Evolutionary conservation across 495 filamentous ascomycete species (phyloP).

Genomic region (Cercophora newfieldiana): DNA sequence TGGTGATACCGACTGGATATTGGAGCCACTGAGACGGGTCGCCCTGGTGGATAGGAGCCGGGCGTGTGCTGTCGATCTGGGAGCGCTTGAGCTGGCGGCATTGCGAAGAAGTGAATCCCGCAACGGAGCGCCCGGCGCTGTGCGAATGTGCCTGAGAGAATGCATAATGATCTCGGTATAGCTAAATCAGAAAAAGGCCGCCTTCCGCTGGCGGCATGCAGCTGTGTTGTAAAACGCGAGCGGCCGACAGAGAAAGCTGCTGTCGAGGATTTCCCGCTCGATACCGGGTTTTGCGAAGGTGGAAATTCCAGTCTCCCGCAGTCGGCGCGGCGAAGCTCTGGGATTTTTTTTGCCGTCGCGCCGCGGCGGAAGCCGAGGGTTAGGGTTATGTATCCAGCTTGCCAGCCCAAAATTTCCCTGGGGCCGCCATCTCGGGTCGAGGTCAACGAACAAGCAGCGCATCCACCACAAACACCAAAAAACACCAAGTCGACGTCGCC

Average conservation of each 20-base stretch:
- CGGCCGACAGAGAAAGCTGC: slow-evolving; percentile 6
- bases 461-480: not conserved
- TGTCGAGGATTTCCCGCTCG: not conserved
- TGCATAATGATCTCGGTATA: slow-evolving; percentile 41
- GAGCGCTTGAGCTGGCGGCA: slow-evolving; percentile 42
- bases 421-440: not conserved
- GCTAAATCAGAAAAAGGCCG: slow-evolving; percentile 9
- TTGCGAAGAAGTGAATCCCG: slow-evolving; percentile 39
- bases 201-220: slow-evolving; percentile 19
- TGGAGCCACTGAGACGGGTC: slow-evolving; percentile 20
- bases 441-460: not conserved
- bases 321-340: slow-evolving; percentile 6
- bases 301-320: not conserved
- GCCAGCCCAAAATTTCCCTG: slow-evolving; percentile 22
- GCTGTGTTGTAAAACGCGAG: slow-evolving; percentile 21
- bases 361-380: slow-evolving; percentile 30
- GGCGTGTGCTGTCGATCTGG: slow-evolving; percentile 55
- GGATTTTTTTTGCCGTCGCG: slow-evolving; percentile 27
- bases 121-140: slow-evolving; percentile 41
- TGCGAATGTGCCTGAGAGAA: slow-evolving; percentile 44
- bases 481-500: slow-evolving; percentile 3
- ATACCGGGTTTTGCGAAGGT: not conserved
- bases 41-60: slow-evolving; percentile 52
- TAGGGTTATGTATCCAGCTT: slow-evolving; percentile 5
- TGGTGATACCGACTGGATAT: slow-evolving; percentile 15